phyloP scores from a whole-genome alignment of 1,284 basidiomycete genomes.

The Ustilago crameri region DNA sequence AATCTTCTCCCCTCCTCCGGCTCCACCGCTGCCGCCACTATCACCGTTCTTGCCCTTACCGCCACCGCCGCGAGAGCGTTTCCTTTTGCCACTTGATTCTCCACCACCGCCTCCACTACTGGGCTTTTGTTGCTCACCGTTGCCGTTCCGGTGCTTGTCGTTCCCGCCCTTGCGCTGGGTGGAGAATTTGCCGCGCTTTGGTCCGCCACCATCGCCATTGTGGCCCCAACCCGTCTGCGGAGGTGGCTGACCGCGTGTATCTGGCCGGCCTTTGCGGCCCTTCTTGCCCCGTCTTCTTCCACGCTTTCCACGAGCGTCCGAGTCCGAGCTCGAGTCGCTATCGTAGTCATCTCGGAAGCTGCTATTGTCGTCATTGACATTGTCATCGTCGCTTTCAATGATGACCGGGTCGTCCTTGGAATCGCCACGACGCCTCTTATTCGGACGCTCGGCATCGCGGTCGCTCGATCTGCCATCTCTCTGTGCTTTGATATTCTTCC shows the following conservation, averaged over 20 bases:
- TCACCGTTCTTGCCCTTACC: not conserved
- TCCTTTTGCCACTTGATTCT: not conserved
- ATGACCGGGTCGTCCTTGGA: constrained; percentile 12
- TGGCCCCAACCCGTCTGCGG: constrained; percentile 27
- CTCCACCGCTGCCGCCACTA: constrained; percentile 1
- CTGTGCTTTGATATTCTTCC: not conserved
- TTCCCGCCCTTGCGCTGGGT: not conserved
- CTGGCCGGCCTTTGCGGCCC: not conserved
- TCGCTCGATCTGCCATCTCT: not conserved
- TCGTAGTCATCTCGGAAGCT: constrained; percentile 12
- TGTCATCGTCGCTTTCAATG: constrained; percentile 11
- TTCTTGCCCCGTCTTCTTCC: constrained; percentile 17
- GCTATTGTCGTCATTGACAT: constrained; percentile 4
- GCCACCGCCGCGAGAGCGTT: not conserved
- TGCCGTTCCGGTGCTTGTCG: no score
- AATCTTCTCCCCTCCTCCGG: constrained; percentile 19
- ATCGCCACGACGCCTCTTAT: constrained; percentile 13
- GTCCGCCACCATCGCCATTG: constrained; percentile 12
- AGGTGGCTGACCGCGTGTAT: not conserved
- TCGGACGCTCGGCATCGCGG: not conserved
- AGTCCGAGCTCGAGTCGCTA: constrained; percentile 4
- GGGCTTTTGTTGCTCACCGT: no score
- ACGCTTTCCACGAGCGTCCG: not conserved
- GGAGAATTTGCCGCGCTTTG: constrained; percentile 18
- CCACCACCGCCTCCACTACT: constrained; percentile 3